phyloP scores from a whole-genome alignment of 2,329 filamentous ascomycete species.

The Fusarium falciforme region DNA sequence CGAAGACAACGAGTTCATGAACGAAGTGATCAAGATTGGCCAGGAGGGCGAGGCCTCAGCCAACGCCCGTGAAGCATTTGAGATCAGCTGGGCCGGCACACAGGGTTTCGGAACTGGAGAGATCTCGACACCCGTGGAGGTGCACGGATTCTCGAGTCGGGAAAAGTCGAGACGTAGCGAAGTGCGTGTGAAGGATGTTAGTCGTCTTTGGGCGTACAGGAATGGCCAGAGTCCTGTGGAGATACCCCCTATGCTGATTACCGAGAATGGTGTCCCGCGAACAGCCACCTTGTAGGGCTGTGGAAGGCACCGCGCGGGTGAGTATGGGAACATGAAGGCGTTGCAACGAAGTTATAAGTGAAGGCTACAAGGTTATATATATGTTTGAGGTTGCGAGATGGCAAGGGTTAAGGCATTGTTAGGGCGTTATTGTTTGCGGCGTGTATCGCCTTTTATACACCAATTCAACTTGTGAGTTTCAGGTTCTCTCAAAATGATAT shows the following conservation, averaged over 20 bases:
- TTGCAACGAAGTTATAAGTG: neutral
- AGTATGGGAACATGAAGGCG: neutral
- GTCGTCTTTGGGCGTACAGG: slow-evolving; percentile 71
- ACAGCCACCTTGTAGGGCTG: slow-evolving; percentile 52
- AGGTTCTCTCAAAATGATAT: neutral
- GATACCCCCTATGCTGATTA: slow-evolving; percentile 49
- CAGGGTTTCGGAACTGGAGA: slow-evolving; percentile 52
- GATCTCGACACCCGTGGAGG: slow-evolving; percentile 51
- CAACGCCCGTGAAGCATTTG: slow-evolving; percentile 59
- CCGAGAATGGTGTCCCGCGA: slow-evolving; percentile 52
- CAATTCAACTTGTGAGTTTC: neutral
- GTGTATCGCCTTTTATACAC: neutral
- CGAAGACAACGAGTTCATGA: slow-evolving; percentile 70
- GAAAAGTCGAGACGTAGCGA: slow-evolving; percentile 43
- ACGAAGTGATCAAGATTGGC: slow-evolving; percentile 63
- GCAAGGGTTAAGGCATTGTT: neutral
- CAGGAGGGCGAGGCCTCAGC: slow-evolving; percentile 56
- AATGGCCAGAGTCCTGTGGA: slow-evolving; percentile 67
- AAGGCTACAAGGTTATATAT: neutral
- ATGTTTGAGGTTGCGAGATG: neutral
- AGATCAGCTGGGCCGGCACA: slow-evolving; percentile 59
- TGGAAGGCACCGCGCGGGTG: slow-evolving; percentile 1
- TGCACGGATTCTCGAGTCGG: slow-evolving; percentile 48
- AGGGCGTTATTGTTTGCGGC: neutral
- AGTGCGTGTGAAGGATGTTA: slow-evolving; percentile 69